A percentile compares a stretch with the other conserved stretches of the same genome.
Conservation (phyloP, 2,329 filamentous ascomycete species). For the Botrytis elliptica region DNA sequence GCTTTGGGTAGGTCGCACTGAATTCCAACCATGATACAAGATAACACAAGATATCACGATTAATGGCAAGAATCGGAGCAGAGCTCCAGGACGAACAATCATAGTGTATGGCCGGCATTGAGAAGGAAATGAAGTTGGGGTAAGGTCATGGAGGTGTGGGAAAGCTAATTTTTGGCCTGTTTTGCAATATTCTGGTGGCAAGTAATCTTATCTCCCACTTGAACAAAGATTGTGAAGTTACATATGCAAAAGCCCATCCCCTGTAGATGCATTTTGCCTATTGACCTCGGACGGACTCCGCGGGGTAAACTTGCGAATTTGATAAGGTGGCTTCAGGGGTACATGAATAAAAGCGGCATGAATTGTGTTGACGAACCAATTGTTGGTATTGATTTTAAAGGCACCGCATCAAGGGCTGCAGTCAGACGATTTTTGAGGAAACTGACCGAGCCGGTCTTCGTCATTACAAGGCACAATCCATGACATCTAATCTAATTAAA, state of each 20-base stretch:
- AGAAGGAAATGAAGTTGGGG: conserved; percentile 8
- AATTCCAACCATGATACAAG: conserved; percentile 10
- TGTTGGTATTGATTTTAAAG: neutral
- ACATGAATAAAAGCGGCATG: conserved; percentile 4
- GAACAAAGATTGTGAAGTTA: conserved; percentile 2
- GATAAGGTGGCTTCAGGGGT: conserved; percentile 7
- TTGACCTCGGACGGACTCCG: neutral
- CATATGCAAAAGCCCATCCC: neutral
- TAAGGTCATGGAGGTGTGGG: neutral
- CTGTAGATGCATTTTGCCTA: conserved; percentile 8
- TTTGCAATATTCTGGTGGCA: neutral
- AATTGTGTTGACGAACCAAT: neutral
- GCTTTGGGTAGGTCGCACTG: neutral
- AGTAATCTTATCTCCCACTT: neutral
- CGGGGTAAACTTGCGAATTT: neutral
- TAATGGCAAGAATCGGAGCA: conserved; percentile 13
- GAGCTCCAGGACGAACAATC: conserved; percentile 9
- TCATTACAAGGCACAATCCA: conserved; percentile 4
- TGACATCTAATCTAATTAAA: conserved; percentile 14
- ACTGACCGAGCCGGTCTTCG: neutral
- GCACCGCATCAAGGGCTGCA: neutral
- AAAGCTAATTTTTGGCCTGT: neutral
- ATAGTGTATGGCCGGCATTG: conserved; percentile 8
- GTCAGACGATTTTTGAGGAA: neutral
- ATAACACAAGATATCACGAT: conserved; percentile 2